phyloP scores from a whole-genome alignment of 352 stramenopile species.

The Globisporangium barbulae region DNA sequence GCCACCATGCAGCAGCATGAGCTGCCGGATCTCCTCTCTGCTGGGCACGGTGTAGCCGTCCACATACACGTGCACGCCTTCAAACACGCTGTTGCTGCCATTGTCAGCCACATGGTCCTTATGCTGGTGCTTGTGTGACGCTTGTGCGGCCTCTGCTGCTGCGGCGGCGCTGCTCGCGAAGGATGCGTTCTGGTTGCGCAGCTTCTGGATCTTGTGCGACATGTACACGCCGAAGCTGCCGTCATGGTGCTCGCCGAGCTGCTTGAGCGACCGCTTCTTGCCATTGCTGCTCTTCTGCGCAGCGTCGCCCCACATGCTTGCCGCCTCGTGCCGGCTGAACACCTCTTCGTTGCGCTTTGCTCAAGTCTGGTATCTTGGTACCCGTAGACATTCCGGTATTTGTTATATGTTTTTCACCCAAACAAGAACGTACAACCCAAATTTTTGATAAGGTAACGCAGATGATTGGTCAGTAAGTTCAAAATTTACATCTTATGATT shows the following conservation, averaged over 20 bases:
- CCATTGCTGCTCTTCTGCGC: not conserved
- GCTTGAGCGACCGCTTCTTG: slow-evolving; percentile 35
- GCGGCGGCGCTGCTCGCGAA: slow-evolving; percentile 16
- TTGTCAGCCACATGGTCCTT: not conserved
- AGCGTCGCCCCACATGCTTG: not conserved
- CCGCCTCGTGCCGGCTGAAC: not conserved
- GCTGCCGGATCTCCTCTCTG: slow-evolving; percentile 79
- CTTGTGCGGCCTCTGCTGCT: not conserved
- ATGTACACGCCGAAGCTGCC: slow-evolving; percentile 90
- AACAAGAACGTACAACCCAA: no score
- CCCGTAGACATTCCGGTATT: no score
- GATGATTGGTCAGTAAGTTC: no score
- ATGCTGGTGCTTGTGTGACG: not conserved
- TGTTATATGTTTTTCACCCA: no score
- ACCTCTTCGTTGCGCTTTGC: not conserved
- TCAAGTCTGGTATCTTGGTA: no score
- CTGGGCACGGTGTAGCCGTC: slow-evolving; percentile 85
- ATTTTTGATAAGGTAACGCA: no score
- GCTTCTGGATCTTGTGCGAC: slow-evolving; percentile 90
- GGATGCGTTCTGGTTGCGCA: slow-evolving; percentile 65
- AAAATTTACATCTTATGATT: no score
- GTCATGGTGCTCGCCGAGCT: slow-evolving; percentile 82
- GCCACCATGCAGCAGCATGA: slow-evolving; percentile 78
- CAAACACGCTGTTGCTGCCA: slow-evolving; percentile 45
- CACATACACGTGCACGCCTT: slow-evolving; percentile 78